These are phyloP conservation scores for Gastrolobium villosum DNA, from an alignment of 306 rosid genomes.

Conservation along the genomic window DNA sequence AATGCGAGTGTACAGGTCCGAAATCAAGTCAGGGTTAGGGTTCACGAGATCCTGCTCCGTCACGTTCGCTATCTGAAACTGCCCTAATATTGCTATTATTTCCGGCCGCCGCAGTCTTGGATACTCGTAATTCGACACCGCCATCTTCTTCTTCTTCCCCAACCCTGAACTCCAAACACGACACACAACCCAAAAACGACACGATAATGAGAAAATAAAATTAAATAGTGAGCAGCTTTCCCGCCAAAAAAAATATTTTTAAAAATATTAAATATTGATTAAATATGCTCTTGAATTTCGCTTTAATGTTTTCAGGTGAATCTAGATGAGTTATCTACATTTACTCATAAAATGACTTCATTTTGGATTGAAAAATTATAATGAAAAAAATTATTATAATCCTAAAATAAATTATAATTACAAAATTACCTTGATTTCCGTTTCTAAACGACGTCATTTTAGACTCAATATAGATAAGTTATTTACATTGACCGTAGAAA, in stretches of 20 bases:
- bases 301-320: too few relatives aligned
- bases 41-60: slow-evolving; percentile 67
- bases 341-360: too few relatives aligned
- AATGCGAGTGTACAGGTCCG: slow-evolving; percentile 69
- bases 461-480: too few relatives aligned
- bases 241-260: not conserved
- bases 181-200: not conserved
- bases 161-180: not conserved
- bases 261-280: too few relatives aligned
- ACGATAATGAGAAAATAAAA: not conserved
- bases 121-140: slow-evolving; percentile 75
- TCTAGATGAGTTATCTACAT: too few relatives aligned
- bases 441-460: too few relatives aligned
- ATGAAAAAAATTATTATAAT: too few relatives aligned
- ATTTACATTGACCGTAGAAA: too few relatives aligned
- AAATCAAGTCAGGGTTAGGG: slow-evolving; percentile 62
- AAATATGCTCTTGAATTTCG: too few relatives aligned
- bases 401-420: too few relatives aligned
- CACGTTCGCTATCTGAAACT: slow-evolving; percentile 63
- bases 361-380: too few relatives aligned
- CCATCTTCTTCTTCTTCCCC: not conserved
- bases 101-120: slow-evolving; percentile 68
- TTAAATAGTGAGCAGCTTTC: not conserved
- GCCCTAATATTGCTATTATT: slow-evolving; percentile 50
- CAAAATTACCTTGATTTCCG: too few relatives aligned